phyloP scores from a whole-genome alignment of 805 yeast genomes.

The Suhomyces tanzawaensis region DNA sequence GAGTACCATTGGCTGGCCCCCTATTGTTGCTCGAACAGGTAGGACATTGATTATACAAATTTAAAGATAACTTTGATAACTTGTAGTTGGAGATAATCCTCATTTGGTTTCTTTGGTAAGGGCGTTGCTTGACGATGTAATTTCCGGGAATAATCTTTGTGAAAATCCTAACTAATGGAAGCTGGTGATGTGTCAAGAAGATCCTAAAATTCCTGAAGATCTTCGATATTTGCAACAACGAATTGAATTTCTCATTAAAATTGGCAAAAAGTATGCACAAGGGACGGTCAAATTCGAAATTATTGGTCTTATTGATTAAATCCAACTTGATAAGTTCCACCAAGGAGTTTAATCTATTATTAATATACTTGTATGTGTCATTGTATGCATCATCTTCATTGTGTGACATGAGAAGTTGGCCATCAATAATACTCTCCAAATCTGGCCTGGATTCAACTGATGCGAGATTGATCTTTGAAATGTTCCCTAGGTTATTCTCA shows the following conservation, averaged over 20 bases:
- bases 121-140: slow-evolving; percentile 20
- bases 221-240: slow-evolving; percentile 46
- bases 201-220: slow-evolving; percentile 48
- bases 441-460: slow-evolving; percentile 27
- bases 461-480: slow-evolving; percentile 30
- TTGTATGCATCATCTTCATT: slow-evolving; percentile 11
- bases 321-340: slow-evolving; percentile 40
- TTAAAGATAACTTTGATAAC: slow-evolving; percentile 46
- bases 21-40: slow-evolving; percentile 11
- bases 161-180: slow-evolving; percentile 39
- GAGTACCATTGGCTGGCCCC: not conserved
- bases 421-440: slow-evolving; percentile 30
- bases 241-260: slow-evolving; percentile 39
- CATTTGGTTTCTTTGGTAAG: slow-evolving; percentile 14
- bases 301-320: slow-evolving; percentile 38
- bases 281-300: slow-evolving; percentile 46
- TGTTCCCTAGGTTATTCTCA: slow-evolving; percentile 48
- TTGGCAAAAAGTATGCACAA: slow-evolving; percentile 51
- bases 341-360: slow-evolving; percentile 26
- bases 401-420: slow-evolving; percentile 21
- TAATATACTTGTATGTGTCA: slow-evolving; percentile 30
- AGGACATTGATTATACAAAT: slow-evolving; percentile 59
- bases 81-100: slow-evolving; percentile 33
- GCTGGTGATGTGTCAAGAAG: slow-evolving; percentile 34
- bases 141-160: slow-evolving; percentile 35